A percentile compares a stretch with the other conserved stretches of the same genome.
phyloP scores from a whole-genome alignment of 306 rosid genomes.

The Leucaena leucocephala region DNA sequence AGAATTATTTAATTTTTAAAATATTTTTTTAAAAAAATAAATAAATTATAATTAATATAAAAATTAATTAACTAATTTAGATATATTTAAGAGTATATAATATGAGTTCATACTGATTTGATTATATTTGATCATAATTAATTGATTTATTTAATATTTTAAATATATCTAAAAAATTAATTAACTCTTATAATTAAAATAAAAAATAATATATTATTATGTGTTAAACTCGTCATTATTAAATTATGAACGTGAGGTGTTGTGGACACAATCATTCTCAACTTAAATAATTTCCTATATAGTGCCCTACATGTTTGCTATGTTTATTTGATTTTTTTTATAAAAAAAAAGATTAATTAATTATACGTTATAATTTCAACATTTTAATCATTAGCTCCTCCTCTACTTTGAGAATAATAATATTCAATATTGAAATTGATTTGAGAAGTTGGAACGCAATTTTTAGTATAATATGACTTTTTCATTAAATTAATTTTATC shows the following conservation, averaged over 20 bases:
- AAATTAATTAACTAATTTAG: too few relatives aligned
- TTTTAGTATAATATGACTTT: background rate
- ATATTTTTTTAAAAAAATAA: too few relatives aligned
- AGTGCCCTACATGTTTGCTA: constrained; percentile 8
- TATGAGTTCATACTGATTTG: too few relatives aligned
- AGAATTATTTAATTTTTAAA: too few relatives aligned
- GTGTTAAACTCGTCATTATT: background rate
- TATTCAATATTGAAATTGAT: background rate
- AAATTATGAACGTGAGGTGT: background rate
- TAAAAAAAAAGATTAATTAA: background rate
- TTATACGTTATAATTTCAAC: background rate
- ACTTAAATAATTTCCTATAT: background rate
- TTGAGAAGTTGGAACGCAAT: background rate
- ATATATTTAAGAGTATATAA: too few relatives aligned
- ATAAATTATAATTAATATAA: too few relatives aligned
- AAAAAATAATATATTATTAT: background rate
- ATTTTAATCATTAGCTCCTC: background rate
- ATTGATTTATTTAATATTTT: too few relatives aligned
- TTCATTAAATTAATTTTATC: background rate
- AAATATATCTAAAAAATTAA: too few relatives aligned
- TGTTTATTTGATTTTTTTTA: background rate
- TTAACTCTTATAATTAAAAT: too few relatives aligned
- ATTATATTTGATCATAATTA: too few relatives aligned
- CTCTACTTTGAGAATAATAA: background rate
- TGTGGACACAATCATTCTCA: background rate